Evolutionary conservation across 805 yeast genomes (phyloP).

Genomic region (Teunomyces lycoperdinae): DNA sequence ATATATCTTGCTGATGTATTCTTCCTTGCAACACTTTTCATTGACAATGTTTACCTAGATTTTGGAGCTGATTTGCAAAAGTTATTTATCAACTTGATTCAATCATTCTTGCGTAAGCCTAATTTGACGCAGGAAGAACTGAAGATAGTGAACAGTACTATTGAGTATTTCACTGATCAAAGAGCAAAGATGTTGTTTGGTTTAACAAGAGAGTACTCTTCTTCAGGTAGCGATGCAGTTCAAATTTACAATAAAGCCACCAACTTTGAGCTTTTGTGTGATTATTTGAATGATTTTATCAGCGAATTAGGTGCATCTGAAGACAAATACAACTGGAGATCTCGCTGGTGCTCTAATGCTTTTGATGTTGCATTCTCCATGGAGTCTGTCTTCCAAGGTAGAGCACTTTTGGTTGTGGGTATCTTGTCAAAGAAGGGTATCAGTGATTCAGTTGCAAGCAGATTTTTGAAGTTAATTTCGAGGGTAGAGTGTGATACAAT

Average conservation of each 20-base stretch:
- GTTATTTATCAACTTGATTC: conserved; percentile 63
- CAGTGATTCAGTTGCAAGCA: conserved; percentile 48
- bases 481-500: conserved; percentile 17
- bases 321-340: conserved; percentile 54
- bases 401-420: conserved; percentile 70
- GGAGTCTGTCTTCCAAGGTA: conserved; percentile 58
- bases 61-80: conserved; percentile 62
- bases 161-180: conserved; percentile 53
- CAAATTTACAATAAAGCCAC: conserved; percentile 40
- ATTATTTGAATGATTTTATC: conserved; percentile 51
- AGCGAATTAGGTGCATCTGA: conserved; percentile 45
- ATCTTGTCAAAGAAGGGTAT: conserved; percentile 62
- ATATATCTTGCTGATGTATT: conserved; percentile 70
- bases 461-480: conserved; percentile 25
- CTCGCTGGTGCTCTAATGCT: conserved; percentile 63
- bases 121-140: conserved; percentile 40
- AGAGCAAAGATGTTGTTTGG: conserved; percentile 70
- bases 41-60: conserved; percentile 50
- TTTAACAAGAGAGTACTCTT: conserved; percentile 48
- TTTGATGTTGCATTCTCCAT: conserved; percentile 59
- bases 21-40: conserved; percentile 60
- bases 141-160: conserved; percentile 44
- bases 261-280: conserved; percentile 59
- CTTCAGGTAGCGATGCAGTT: conserved; percentile 27
- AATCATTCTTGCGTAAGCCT: conserved; percentile 61